Evolutionary conservation across 2,329 filamentous ascomycete species (phyloP), one percentile per base, ranked within the genome.

Genomic region (Ambrosiella beaveri): DNA sequence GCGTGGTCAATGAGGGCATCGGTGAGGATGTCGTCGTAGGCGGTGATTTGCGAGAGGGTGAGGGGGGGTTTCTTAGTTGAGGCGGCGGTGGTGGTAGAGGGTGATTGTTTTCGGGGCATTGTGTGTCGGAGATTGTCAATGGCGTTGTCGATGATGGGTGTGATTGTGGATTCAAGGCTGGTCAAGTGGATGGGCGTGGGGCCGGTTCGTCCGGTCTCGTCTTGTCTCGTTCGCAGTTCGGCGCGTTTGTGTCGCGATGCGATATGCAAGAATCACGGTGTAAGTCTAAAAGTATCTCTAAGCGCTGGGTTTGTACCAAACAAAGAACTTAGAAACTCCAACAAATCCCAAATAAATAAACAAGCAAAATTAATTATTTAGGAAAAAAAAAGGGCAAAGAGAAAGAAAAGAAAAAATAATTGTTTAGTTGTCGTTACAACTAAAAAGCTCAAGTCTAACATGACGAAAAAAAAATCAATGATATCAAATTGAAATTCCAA

Each of bases 1-100:
- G 88, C 85, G 91, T 96, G 88, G 71, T 98, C 93, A 61, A 98
- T 84, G 57, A 98, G 81, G 64, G 88, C 86, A 77, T 98, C 93
- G 7, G 93, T 98, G 62, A 95, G 76, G 63, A 97, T 84, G 71
- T 98, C 93, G 72, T 98, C 93, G 74, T 97, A 97, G 54, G 85
- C 85, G 38, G 89, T 85, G 65, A 98, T 74, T 75, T 95, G 90
- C 61, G 84, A 82, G 64, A 97, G 76, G 7, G 89, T 95, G 65
- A 98, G 76, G 62, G 82, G 81, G 67, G 85, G 82, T 73, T 78
- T 85, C 70, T 85, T 79, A 15, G 69, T 64, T 36, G 47, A 52
- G 6, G n/a, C 17, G 8, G 44, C 27, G 12, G 44, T 27, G 17
- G 38, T 36, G 11, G 39, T 47, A 37, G 45, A 27, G 27, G 27